Evolutionary conservation across 2,329 filamentous ascomycete genomes (phyloP).

Genomic region (Colletotrichum kahawae): DNA sequence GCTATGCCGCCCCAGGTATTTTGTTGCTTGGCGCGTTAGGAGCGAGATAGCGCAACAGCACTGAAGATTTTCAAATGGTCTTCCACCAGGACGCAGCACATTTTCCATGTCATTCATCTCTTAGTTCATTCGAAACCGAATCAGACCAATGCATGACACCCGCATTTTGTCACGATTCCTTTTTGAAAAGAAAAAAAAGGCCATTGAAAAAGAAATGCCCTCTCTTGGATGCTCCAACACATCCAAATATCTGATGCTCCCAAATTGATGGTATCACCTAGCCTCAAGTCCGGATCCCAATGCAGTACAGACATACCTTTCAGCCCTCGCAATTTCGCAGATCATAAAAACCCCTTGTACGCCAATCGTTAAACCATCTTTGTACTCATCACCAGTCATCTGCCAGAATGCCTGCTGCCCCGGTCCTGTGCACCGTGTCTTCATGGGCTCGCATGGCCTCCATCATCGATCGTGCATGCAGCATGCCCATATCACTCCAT

Average conservation of each 20-base stretch:
- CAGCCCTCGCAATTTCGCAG: background rate
- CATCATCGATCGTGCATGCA: conserved; percentile 50
- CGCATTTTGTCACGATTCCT: background rate
- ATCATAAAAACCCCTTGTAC: background rate
- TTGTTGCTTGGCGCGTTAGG: background rate
- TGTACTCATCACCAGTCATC: conserved; percentile 8
- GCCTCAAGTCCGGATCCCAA: background rate
- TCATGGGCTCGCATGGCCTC: conserved; percentile 41
- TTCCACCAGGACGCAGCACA: background rate
- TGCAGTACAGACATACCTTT: background rate
- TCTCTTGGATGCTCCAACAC: background rate
- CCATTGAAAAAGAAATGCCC: background rate
- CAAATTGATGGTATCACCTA: conserved; percentile 9
- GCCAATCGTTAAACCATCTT: background rate
- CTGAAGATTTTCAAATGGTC: background rate
- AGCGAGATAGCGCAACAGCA: background rate
- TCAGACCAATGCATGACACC: background rate
- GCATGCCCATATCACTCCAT: conserved; percentile 57
- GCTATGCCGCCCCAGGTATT: background rate
- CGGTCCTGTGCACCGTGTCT: conserved; percentile 21
- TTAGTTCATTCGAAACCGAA: background rate
- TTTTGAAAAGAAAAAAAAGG: background rate
- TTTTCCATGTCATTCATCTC: background rate
- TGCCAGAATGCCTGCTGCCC: conserved; percentile 17
- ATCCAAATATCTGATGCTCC: background rate